Evolutionary conservation across 768 basidiomycete species (phyloP).

Genomic region (Calvatia gigantea): DNA sequence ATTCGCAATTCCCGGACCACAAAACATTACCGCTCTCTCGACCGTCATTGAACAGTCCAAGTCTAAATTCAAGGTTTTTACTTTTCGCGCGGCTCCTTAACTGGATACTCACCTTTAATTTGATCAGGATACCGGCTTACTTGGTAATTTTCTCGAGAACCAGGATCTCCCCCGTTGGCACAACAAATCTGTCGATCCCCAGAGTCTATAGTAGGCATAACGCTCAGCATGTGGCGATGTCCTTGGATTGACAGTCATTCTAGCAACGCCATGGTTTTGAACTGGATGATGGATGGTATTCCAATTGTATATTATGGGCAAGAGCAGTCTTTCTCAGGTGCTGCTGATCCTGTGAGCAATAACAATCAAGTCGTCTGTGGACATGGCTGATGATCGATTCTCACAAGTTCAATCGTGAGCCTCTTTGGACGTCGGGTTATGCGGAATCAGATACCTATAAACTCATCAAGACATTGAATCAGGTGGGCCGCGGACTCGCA

Average conservation of each 20-base stretch:
- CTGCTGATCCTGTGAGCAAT: constrained; percentile 56
- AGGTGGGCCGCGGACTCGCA: constrained; percentile 29
- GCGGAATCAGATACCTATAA: constrained; percentile 54
- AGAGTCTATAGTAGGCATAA: constrained; percentile 56
- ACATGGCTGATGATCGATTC: constrained; percentile 3
- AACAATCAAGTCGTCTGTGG: not conserved
- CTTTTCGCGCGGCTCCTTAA: not conserved
- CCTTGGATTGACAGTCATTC: not conserved
- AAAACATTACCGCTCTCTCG: constrained; percentile 56
- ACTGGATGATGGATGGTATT: constrained; percentile 79
- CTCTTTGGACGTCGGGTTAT: constrained; percentile 71
- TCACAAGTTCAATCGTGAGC: constrained; percentile 65
- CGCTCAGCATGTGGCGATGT: not conserved
- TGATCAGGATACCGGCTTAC: constrained; percentile 36
- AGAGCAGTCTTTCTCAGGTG: constrained; percentile 68
- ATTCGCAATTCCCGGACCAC: constrained; percentile 67
- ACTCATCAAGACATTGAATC: constrained; percentile 57
- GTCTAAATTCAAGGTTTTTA: constrained; percentile 42
- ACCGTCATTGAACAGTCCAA: constrained; percentile 52
- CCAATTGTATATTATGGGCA: constrained; percentile 83
- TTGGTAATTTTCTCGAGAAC: constrained; percentile 81
- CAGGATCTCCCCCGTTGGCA: constrained; percentile 76
- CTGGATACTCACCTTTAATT: constrained; percentile 9
- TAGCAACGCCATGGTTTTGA: constrained; percentile 73
- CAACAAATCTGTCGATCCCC: constrained; percentile 67